A percentile compares a stretch with the other conserved stretches of the same genome.
Evolutionary conservation across 2,329 filamentous ascomycete genomes (phyloP).

Genomic region (Penicillium olsonii): DNA sequence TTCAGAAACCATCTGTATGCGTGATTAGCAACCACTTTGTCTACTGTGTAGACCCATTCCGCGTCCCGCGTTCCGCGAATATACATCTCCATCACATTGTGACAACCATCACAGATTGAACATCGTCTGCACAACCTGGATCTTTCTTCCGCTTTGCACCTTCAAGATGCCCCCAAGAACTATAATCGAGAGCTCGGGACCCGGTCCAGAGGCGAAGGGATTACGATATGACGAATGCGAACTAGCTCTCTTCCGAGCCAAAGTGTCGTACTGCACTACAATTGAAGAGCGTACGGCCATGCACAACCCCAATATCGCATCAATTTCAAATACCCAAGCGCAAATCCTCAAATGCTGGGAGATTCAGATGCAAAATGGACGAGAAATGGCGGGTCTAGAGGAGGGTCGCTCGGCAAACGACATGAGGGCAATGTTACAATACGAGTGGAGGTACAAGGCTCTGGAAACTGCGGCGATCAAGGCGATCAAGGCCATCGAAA

Average conservation of each 20-base stretch:
- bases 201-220: slow-evolving; percentile 37
- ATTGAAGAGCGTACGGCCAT: slow-evolving; percentile 36
- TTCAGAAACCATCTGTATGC: background rate
- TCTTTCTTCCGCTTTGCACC: too few relatives aligned
- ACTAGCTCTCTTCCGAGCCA: slow-evolving; percentile 40
- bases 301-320: slow-evolving; percentile 34
- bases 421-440: slow-evolving; percentile 35
- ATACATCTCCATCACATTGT: too few relatives aligned
- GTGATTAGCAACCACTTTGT: too few relatives aligned
- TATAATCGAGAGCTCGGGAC: slow-evolving; percentile 26
- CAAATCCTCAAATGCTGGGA: slow-evolving; percentile 40
- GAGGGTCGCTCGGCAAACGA: slow-evolving; percentile 32
- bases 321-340: slow-evolving; percentile 36
- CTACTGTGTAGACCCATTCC: too few relatives aligned
- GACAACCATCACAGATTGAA: too few relatives aligned
- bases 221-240: slow-evolving; percentile 40
- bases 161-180: slow-evolving; percentile 27
- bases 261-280: slow-evolving; percentile 37
- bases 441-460: slow-evolving; percentile 37
- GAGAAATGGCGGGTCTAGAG: slow-evolving; percentile 36
- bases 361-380: slow-evolving; percentile 35
- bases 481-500: slow-evolving; percentile 27
- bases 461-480: slow-evolving; percentile 35
- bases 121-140: background rate
- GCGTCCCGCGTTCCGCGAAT: too few relatives aligned